These are phyloP conservation scores for Didymosphaeria variabile DNA, from an alignment of 2,329 filamentous ascomycete genomes.

Conservation along the genomic window DNA sequence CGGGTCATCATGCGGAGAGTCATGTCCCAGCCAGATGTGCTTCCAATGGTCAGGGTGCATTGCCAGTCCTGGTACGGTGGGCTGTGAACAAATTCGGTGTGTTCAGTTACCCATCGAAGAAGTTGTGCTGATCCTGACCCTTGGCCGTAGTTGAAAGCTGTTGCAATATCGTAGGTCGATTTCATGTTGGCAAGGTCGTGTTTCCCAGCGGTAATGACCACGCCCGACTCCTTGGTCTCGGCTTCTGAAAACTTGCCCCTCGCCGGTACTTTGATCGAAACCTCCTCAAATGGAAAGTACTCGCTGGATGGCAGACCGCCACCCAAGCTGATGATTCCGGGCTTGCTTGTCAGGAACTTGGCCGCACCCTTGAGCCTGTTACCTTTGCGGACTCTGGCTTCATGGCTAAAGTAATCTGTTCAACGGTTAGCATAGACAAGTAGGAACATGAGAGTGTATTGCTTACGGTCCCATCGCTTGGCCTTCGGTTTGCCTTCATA, in stretches of 20 bases:
- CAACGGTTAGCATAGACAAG: neutral
- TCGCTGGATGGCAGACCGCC: slow-evolving; percentile 88
- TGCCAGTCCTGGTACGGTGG: slow-evolving; percentile 93
- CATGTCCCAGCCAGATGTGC: slow-evolving; percentile 86
- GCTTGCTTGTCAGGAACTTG: slow-evolving; percentile 73
- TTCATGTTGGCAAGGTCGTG: slow-evolving; percentile 77
- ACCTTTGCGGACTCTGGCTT: slow-evolving; percentile 64
- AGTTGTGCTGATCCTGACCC: slow-evolving; percentile 86
- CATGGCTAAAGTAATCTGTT: slow-evolving; percentile 53
- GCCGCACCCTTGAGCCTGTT: slow-evolving; percentile 84
- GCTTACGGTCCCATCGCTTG: slow-evolving; percentile 83
- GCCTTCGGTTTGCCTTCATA: slow-evolving; percentile 75
- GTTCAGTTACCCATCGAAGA: slow-evolving; percentile 90
- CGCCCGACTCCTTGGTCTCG: slow-evolving; percentile 69
- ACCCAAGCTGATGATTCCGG: slow-evolving; percentile 89
- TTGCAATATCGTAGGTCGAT: slow-evolving; percentile 77
- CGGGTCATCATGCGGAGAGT: slow-evolving; percentile 82
- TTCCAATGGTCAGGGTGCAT: slow-evolving; percentile 83
- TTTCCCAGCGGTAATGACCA: slow-evolving; percentile 76
- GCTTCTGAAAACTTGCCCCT: slow-evolving; percentile 75
- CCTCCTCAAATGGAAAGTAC: slow-evolving; percentile 88
- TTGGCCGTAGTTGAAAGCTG: slow-evolving; percentile 93
- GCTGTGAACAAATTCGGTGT: slow-evolving; percentile 88
- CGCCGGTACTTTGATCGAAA: slow-evolving; percentile 77
- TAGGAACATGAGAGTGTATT: neutral